A percentile compares a stretch with the other conserved stretches of the same genome.
phyloP scores from a whole-genome alignment of 2,329 filamentous ascomycete species.

The Myriosclerotinia scirpicola region DNA sequence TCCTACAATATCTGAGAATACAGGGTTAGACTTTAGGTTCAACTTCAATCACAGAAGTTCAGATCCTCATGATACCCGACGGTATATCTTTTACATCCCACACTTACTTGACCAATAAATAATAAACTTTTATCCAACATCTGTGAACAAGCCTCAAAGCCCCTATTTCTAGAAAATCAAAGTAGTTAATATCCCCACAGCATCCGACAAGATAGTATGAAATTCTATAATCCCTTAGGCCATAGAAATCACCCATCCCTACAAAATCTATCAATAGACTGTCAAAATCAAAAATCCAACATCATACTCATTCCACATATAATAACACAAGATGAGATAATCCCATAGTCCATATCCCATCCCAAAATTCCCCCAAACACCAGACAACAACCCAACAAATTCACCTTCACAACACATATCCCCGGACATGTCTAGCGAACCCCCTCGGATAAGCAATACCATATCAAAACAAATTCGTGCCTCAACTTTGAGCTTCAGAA shows the following conservation, averaged over 20 bases:
- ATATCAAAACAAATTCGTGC: background rate
- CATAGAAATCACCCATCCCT: background rate
- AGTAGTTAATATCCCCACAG: background rate
- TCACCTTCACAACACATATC: background rate
- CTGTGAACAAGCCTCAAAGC: background rate
- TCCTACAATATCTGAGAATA: too few species aligned
- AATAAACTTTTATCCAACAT: background rate
- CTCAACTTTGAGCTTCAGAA: background rate
- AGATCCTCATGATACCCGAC: background rate
- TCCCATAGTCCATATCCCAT: background rate
- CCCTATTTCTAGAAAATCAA: background rate
- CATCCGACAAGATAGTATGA: background rate
- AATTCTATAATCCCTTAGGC: background rate
- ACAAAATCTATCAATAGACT: accelerated
- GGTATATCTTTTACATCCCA: too few species aligned
- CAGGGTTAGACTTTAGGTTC: too few species aligned
- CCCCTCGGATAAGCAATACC: background rate
- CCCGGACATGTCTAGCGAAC: background rate
- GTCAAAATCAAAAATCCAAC: background rate
- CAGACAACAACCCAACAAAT: background rate
- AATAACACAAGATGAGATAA: background rate
- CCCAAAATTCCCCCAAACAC: background rate
- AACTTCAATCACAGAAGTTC: background rate
- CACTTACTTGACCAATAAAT: background rate
- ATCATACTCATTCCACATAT: too few species aligned